Base-by-base conservation (phyloP, 2,329 filamentous ascomycete species). In the Verticillium longisporum region DNA sequence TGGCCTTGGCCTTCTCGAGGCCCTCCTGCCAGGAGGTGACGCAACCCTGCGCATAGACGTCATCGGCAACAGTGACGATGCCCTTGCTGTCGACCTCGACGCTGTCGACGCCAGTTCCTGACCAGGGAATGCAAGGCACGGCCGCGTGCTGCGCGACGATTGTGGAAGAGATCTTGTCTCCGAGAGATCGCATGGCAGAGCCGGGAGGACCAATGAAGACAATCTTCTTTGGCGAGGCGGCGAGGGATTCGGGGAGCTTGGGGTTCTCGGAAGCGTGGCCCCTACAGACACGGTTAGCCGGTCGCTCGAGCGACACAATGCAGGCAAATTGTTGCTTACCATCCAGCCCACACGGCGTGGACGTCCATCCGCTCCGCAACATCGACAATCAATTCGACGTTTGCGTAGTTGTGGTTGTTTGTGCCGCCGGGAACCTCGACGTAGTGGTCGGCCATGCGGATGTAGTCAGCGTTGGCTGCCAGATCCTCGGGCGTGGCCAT, bases 321-420 rank as follows among this genome's bases (percentile, higher is more conserved):
- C 9, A 18, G 41, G 41, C 15, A 7, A 3, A 11, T 3, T 9
- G 11, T n/a, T n/a, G 41, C 89, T 82, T 78, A 95, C 93, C 95
- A 99, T 83, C 95, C 95, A 69, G 95, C 95, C 95, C 95, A 99
- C 15, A 99, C 95, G 62, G 95, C 95, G 73, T 99, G 95, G 63
- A 99, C 95, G 70, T 94, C 87, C 92, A 97, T 98, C 65, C 95
- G 92, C 83, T 99, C 95, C 33, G 95, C 95, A 74, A 99, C 88
- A 80, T 99, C 95, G 67, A 99, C 95, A 77, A 99, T 99, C 74
- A 99, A 84, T 81, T 99, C 95, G 63, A 99, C 95, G 75, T 99
- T 99, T 79, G 95, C 95, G 78, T 99, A 99, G 79, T 99, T 99
- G 88, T 99, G 97, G 85, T 99, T 99, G 82, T 99, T 99, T 65